Conservation (phyloP, 1,284 basidiomycete genomes). For the Leccinum fallax region DNA sequence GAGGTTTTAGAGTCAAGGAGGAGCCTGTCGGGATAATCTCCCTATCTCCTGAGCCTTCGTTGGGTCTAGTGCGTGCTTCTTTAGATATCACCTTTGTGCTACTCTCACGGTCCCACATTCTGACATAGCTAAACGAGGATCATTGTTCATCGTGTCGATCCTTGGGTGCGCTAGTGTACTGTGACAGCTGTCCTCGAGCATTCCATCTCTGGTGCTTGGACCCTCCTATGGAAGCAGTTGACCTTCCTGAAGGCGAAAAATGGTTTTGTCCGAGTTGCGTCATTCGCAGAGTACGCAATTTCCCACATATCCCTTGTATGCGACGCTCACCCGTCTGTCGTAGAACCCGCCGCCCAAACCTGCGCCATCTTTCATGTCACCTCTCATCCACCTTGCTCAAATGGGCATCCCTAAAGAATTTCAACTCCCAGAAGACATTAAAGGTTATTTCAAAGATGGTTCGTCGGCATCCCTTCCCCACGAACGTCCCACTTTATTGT, state of each 20-base stretch:
- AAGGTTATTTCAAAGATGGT: conserved; percentile 87
- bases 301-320: conserved; percentile 8
- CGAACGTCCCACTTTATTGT: conserved; percentile 17
- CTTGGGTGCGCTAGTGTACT: conserved; percentile 84
- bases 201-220: conserved; percentile 98
- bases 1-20: conserved; percentile 63
- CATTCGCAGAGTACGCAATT: conserved; percentile 59
- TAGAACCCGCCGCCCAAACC: conserved; percentile 68
- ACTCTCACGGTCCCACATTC: conserved; percentile 24
- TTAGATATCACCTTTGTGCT: conserved; percentile 11
- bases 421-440: conserved; percentile 87
- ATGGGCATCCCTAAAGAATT: conserved; percentile 77
- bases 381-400: conserved; percentile 69
- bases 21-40: conserved; percentile 56
- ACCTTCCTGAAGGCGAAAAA: conserved; percentile 82
- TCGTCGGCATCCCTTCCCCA: conserved; percentile 31
- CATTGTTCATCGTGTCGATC: conserved; percentile 92
- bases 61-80: conserved; percentile 42
- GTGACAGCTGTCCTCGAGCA: conserved; percentile 94
- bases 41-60: conserved; percentile 51
- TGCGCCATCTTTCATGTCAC: conserved; percentile 61
- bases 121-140: conserved; percentile 81
- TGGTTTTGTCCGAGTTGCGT: conserved; percentile 92
- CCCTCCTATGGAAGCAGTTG: conserved; percentile 88
- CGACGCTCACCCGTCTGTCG: conserved; percentile 19